Base-by-base conservation (phyloP, 163 green algal genomes). In the Picocystis sp. region DNA sequence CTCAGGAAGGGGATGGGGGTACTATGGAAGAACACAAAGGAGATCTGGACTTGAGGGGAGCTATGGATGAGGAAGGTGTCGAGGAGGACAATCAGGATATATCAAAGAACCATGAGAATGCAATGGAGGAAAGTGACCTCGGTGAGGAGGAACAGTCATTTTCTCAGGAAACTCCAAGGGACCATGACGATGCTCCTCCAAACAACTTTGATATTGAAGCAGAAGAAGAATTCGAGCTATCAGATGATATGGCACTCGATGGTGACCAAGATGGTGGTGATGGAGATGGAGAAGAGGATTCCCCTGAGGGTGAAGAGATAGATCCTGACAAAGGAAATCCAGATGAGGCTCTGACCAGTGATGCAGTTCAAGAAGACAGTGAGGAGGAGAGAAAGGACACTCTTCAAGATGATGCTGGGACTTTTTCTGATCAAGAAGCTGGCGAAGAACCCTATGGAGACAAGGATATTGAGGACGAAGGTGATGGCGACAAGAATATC, bases 171-270 rank as follows among this genome's bases (percentile, higher is more conserved):
- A n/a, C 15, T 65, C 34, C 22, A 47, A 42, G 15, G 8, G 54
- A 62, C 13, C 29, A 59, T 43, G 25, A 43, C 1, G 52, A 72
- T 55, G 57, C 63, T 25, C 58, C 29, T 38, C 29, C 29, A 38
- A 38, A 68, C 21, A 51, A 52, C 3, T 51, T 69, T 33, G 43
- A 61, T 22, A 34, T 51, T 14, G 41, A 22, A 33, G n/a, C 21
- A 29, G 63, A 71, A 22, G 57, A 73, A 24, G 55, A 66, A 5
- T 17, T 71, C 2, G 52, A 71, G 22, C 43, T 71, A 41, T 45
- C 52, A 1, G 63, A 71, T n/a, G 43, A 71, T 29, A 71, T 71
- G 61, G 38, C 64, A 14, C 35, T 69, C 9, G 60, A 67, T 1
- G 53, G 42, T 1, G 52, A 64, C 12, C 52, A 43, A 21, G 58